Evolutionary conservation across 495 filamentous ascomycete species (phyloP).

Genomic region (Xylaria grammica): DNA sequence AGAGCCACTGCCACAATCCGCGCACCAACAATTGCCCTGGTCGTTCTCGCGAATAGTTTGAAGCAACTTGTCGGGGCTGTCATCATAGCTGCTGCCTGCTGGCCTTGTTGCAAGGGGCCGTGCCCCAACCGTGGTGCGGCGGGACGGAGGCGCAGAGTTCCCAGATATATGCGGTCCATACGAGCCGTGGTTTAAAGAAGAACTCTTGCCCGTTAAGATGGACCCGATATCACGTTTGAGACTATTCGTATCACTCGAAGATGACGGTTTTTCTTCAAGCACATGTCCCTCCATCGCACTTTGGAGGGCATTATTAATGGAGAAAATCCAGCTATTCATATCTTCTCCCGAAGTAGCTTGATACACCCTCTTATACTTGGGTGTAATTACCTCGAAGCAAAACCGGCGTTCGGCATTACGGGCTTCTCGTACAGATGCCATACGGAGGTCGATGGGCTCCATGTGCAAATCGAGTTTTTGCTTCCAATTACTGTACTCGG

Average conservation of each 20-base stretch:
- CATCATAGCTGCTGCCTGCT: slow-evolving; percentile 75
- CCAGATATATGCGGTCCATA: slow-evolving; percentile 48
- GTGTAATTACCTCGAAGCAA: slow-evolving; percentile 98
- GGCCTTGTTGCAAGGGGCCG: slow-evolving; percentile 75
- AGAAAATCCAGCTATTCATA: slow-evolving; percentile 94
- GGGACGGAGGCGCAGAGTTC: slow-evolving; percentile 64
- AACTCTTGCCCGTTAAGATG: slow-evolving; percentile 91
- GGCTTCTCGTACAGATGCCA: slow-evolving; percentile 95
- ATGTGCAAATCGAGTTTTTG: slow-evolving; percentile 95
- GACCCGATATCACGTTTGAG: slow-evolving; percentile 84
- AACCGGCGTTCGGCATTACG: slow-evolving; percentile 93
- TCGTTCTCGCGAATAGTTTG: slow-evolving; percentile 89
- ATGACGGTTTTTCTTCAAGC: slow-evolving; percentile 53
- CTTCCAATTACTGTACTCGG: slow-evolving; percentile 99
- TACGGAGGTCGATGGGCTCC: slow-evolving; percentile 95
- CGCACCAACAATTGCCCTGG: slow-evolving; percentile 92
- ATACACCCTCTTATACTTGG: slow-evolving; percentile 94
- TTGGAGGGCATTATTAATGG: slow-evolving; percentile 96
- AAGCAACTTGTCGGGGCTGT: slow-evolving; percentile 77
- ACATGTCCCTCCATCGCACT: slow-evolving; percentile 88
- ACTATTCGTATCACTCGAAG: slow-evolving; percentile 57
- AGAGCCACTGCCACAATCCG: slow-evolving; percentile 87
- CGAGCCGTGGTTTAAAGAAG: slow-evolving; percentile 67
- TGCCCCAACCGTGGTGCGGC: slow-evolving; percentile 86
- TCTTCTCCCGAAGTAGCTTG: slow-evolving; percentile 98